Evolutionary conservation across 208 protist species (phyloP), one percentile per base, ranked within the genome.

Genomic region (Lotmaria passim): DNA sequence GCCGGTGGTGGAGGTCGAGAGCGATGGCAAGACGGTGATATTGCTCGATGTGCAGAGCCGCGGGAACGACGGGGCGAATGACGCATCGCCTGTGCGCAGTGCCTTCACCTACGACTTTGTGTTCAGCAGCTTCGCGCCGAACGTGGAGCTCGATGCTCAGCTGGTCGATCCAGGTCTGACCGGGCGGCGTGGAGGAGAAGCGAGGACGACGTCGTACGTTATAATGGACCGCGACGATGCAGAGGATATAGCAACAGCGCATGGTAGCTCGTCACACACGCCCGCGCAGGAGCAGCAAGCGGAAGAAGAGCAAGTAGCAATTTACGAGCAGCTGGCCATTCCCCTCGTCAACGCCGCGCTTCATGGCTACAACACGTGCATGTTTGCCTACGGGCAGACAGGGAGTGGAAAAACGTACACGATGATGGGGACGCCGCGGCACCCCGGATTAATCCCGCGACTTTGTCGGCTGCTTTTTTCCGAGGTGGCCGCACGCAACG

Each of bases 381-480:
- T 98, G 70, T 96, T 97, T 65, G 91, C 92, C 19, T 98, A 97
- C 72, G 93, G 94, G 15, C 87, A 96, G 56, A 98, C 92, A 7
- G 85, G 86, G 41, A 93, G 90, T 47, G 95, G 96, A 24, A 98
- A 98, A 70, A 98, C 94, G 17, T 95, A 98, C 83, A 97, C 95
- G 7, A 98, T 98, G 85, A 80, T 93, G 53, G 95, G 96, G 11
- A 85, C 75, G 12, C 46, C 68, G 44, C 60, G 82, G 43, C 79
- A 93, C 50, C 75, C 77, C 14, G 95, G 95, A 7, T 74, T 97
- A 23, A 91, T 91, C 28, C 92, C 92, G 17, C 72, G 89, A 0
- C 39, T 93, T 15, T 89, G 81, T 31, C 71, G 78, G 44, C 75
- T 79, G 7, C 75, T 96, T 47, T 93, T 94, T 47, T 24, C 68